Conservation (phyloP, 1,284 basidiomycete species). For the Ceratobasidium sp. region DNA sequence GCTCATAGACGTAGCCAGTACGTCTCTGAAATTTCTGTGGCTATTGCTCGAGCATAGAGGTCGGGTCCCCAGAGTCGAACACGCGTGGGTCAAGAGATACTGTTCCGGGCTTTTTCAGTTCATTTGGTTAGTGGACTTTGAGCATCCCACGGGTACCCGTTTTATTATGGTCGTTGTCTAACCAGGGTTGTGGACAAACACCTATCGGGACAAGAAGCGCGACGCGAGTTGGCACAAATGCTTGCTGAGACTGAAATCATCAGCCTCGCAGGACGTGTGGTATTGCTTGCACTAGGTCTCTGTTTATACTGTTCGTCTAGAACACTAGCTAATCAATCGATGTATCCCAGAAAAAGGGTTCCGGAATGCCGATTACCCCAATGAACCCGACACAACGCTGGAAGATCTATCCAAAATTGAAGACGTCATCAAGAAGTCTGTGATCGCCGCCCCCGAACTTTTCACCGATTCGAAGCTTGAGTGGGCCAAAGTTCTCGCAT, state of each 20-base stretch:
- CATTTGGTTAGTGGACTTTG: too few relatives aligned
- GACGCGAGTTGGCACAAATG: neutral
- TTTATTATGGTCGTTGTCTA: too few relatives aligned
- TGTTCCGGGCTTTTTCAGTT: too few relatives aligned
- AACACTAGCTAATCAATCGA: neutral
- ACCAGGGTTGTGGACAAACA: too few relatives aligned
- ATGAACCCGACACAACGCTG: neutral
- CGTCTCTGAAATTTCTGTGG: neutral
- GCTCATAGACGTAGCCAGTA: neutral
- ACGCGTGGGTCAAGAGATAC: neutral
- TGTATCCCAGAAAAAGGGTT: neutral
- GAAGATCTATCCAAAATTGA: neutral
- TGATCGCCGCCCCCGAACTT: neutral
- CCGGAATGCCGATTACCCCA: neutral
- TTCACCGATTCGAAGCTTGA: neutral
- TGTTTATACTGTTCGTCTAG: too few relatives aligned
- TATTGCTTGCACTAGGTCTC: neutral
- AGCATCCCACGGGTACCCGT: too few relatives aligned
- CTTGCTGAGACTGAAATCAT: constrained; percentile 1
- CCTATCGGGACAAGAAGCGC: too few relatives aligned
- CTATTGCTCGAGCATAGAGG: neutral
- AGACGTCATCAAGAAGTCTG: neutral
- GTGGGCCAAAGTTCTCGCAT: too few relatives aligned
- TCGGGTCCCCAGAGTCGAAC: neutral
- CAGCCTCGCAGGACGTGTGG: neutral